A percentile compares a stretch with the other conserved stretches of the same genome.
Conservation (phyloP, 257 asterid genomes). For the Eustoma russellianum region DNA sequence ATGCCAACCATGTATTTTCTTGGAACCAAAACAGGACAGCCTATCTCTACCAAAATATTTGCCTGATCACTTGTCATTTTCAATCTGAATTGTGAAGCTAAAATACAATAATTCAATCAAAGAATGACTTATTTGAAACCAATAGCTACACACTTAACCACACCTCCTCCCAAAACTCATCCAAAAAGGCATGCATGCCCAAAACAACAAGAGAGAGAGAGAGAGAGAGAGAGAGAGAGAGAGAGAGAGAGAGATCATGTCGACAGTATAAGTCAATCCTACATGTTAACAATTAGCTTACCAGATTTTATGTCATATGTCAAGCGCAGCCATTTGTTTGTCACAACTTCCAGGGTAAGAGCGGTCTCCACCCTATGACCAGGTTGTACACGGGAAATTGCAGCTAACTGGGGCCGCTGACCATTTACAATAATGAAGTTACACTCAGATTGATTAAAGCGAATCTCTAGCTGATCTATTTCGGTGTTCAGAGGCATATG, state of each 20-base stretch:
- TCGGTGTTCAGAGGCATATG: slow-evolving; percentile 71
- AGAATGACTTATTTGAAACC: too few species aligned
- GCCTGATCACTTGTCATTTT: too few species aligned
- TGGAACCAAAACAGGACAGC: too few species aligned
- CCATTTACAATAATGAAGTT: slow-evolving; percentile 77
- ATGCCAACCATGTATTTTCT: too few species aligned
- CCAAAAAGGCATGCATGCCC: too few species aligned
- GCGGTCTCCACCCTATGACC: slow-evolving; percentile 89
- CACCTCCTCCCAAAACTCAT: too few species aligned
- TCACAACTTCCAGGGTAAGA: slow-evolving; percentile 53
- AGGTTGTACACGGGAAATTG: slow-evolving; percentile 56
- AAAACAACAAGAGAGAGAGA: neutral
- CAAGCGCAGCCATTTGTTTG: slow-evolving; percentile 88
- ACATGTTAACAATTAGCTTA: slow-evolving; percentile 21
- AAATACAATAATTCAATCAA: too few species aligned
- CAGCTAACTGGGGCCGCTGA: slow-evolving; percentile 65
- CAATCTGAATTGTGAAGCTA: too few species aligned
- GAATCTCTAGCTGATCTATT: slow-evolving; percentile 96
- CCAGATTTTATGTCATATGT: slow-evolving; percentile 83
- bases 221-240: too few species aligned
- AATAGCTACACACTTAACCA: too few species aligned
- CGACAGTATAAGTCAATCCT: neutral
- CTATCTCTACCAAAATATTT: too few species aligned
- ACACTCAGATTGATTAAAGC: slow-evolving; percentile 87
- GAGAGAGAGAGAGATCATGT: neutral